These are phyloP conservation scores for Cardamine resedifolia DNA, from an alignment of 345 rosid genomes.

Conservation along the genomic window DNA sequence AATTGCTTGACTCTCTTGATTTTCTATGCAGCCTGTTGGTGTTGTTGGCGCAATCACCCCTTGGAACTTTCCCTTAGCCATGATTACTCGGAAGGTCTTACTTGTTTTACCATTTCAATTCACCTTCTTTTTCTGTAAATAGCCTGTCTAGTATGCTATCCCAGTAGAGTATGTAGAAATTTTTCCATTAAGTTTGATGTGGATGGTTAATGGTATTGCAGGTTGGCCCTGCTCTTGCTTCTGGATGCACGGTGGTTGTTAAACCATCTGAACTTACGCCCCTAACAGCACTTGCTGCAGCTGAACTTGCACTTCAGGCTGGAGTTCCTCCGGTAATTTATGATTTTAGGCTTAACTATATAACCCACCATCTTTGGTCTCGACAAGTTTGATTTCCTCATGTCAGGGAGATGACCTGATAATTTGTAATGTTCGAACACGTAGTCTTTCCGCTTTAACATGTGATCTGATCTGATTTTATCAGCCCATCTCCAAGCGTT, in stretches of 20 bases:
- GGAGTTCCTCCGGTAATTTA: constrained; percentile 92
- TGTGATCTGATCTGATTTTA: constrained; percentile 19
- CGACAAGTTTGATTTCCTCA: neutral
- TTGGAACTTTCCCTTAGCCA: constrained; percentile 98
- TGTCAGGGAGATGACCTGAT: constrained; percentile 11
- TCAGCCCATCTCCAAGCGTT: neutral
- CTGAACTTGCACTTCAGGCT: constrained; percentile 93
- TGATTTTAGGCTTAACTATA: constrained; percentile 25
- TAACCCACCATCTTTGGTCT: constrained; percentile 16
- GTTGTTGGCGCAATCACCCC: constrained; percentile 95
- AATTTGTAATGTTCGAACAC: neutral
- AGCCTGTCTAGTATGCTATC: constrained; percentile 7
- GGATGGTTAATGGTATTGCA: constrained; percentile 37
- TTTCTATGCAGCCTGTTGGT: constrained; percentile 79
- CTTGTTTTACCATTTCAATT: neutral
- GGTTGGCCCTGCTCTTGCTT: constrained; percentile 99
- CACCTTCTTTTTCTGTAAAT: constrained; percentile 8
- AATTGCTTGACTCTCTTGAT: constrained; percentile 19
- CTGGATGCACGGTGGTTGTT: constrained; percentile 95
- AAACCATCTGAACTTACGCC: constrained; percentile 98
- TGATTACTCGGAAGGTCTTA: constrained; percentile 94
- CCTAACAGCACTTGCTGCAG: constrained; percentile 92
- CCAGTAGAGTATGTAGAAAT: neutral
- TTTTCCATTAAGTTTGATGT: constrained; percentile 20
- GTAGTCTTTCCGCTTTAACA: constrained; percentile 7